Percentiles rank a stretch among this genome's conserved stretches.
Conservation (phyloP, 371 early-diverging fungal species). For the Amoeboradix gromovi region DNA sequence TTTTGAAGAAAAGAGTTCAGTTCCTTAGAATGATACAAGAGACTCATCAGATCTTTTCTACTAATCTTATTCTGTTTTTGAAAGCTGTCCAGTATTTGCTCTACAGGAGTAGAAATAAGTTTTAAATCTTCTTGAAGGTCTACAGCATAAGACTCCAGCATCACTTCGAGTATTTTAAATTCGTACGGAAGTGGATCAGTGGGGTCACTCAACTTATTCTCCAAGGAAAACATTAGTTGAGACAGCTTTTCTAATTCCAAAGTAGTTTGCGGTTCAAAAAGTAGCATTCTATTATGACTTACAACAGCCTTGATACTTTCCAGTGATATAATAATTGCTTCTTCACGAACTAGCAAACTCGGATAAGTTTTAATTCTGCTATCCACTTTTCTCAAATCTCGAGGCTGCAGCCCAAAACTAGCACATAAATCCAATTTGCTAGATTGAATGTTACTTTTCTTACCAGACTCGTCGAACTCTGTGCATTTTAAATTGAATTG, state of each 20-base stretch:
- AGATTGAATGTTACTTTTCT: background rate
- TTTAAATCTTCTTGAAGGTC: background rate
- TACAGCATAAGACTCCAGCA: background rate
- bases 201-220: background rate
- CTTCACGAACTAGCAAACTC: background rate
- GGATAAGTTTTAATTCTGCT: background rate
- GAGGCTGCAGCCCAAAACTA: background rate
- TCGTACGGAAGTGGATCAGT: background rate
- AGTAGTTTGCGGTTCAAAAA: background rate
- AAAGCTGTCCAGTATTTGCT: background rate
- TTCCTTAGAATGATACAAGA: background rate
- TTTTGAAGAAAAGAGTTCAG: background rate
- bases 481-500: background rate
- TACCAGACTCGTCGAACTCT: background rate
- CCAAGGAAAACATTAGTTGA: background rate
- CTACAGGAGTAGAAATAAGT: background rate
- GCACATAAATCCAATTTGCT: background rate
- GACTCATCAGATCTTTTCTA: background rate
- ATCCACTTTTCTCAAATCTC: background rate
- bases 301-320: background rate
- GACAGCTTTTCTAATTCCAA: background rate
- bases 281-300: background rate
- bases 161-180: background rate
- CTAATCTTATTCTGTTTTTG: background rate
- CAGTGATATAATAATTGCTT: background rate